Percentiles rank a stretch among this genome's conserved stretches.
phyloP scores from a whole-genome alignment of 2,329 filamentous ascomycete species.

The Leptographium procerum region DNA sequence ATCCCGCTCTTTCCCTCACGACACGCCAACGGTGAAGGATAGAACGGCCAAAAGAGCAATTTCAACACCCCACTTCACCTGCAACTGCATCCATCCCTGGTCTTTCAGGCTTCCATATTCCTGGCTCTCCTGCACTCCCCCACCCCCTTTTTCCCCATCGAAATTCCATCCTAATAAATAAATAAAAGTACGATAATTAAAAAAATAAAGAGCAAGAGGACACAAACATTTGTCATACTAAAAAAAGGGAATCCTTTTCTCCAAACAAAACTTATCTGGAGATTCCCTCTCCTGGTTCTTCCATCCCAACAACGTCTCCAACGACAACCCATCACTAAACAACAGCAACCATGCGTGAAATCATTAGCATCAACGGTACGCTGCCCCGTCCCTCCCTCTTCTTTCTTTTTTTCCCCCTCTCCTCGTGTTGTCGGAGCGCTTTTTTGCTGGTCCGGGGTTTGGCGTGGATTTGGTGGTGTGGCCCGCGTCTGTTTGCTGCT shows the following conservation, averaged over 20 bases:
- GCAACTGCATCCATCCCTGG: slow-evolving; percentile 4
- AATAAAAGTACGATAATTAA: slow-evolving; percentile 4
- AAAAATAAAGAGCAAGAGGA: slow-evolving; percentile 5
- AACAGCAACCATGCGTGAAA: slow-evolving; percentile 82
- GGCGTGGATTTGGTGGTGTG: slow-evolving; percentile 14
- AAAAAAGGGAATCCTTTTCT: slow-evolving; percentile 4
- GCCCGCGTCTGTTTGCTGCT: not conserved
- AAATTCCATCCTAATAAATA: slow-evolving; percentile 2
- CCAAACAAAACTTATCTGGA: not conserved
- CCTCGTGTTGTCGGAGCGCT: not conserved
- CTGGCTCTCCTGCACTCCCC: not conserved
- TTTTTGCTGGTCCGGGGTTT: slow-evolving; percentile 2
- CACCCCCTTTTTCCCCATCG: slow-evolving; percentile 8
- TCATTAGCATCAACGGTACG: slow-evolving; percentile 96
- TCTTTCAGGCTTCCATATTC: slow-evolving; percentile 6
- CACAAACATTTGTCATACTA: slow-evolving; percentile 5
- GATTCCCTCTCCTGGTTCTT: not conserved
- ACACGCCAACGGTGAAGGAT: not conserved
- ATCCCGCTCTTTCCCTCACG: not conserved
- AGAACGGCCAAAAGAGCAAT: not conserved
- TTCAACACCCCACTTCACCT: slow-evolving; percentile 3
- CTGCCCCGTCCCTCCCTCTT: slow-evolving; percentile 21
- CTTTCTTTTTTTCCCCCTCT: not conserved
- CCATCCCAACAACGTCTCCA: not conserved
- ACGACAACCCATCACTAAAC: not conserved